A percentile compares a stretch with the other conserved stretches of the same genome.
Evolutionary conservation across 768 basidiomycete species (phyloP).

Genomic region (Leccinum boreale): DNA sequence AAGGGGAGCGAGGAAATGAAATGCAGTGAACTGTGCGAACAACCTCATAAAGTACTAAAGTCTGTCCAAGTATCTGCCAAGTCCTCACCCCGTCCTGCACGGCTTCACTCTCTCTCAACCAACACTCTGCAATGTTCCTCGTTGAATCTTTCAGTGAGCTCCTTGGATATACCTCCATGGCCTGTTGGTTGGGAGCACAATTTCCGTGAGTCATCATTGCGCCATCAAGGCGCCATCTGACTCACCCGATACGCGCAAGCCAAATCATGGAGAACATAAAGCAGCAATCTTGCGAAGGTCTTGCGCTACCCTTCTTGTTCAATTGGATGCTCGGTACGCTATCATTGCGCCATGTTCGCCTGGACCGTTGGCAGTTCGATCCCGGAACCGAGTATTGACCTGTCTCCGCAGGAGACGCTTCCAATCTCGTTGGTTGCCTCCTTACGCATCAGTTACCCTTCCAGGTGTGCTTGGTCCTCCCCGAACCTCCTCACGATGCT

Average conservation of each 20-base stretch:
- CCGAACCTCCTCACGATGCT: conserved; percentile 4
- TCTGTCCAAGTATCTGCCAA: too few species aligned
- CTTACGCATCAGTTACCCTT: conserved; percentile 93
- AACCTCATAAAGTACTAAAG: too few species aligned
- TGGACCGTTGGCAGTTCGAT: background rate
- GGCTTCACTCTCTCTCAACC: background rate
- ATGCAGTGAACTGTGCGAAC: conserved; percentile 11
- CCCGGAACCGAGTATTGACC: conserved; percentile 3
- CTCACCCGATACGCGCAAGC: conserved; percentile 35
- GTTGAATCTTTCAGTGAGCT: conserved; percentile 49
- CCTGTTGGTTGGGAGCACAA: conserved; percentile 83
- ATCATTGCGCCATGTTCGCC: conserved; percentile 6
- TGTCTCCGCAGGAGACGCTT: conserved; percentile 68
- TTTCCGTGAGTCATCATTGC: conserved; percentile 63
- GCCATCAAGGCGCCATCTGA: conserved; percentile 11
- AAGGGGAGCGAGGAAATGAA: background rate
- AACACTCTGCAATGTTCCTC: conserved; percentile 16
- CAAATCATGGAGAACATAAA: conserved; percentile 80
- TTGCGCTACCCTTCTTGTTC: conserved; percentile 88
- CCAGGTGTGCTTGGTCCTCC: conserved; percentile 56
- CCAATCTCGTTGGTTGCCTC: conserved; percentile 88
- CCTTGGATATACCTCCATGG: conserved; percentile 69
- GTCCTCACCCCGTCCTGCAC: background rate
- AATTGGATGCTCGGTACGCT: conserved; percentile 88
- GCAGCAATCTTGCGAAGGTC: conserved; percentile 79